Base-by-base conservation (phyloP, 1,139 yeast species). In the Blastobotrys buckinghamii region DNA sequence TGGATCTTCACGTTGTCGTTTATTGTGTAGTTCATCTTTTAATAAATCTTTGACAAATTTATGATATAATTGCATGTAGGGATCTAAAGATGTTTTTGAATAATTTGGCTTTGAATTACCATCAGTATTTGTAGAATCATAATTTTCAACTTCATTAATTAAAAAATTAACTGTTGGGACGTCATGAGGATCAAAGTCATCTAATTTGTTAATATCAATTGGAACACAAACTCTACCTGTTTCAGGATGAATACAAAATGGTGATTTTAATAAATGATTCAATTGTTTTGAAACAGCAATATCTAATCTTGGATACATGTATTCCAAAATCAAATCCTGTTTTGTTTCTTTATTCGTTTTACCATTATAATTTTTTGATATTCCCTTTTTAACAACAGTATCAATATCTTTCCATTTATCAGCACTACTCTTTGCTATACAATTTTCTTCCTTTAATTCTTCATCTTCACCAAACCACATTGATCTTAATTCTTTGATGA, bases 221-320 rank as follows among this genome's bases (percentile, higher is more conserved):
- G 98, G 97, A 7, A 94, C 97, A 78, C 98, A 92, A 4, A 92
- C 86, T 59, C 89, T 59, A n/a, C 97, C 97, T 0, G 99, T 94
- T 6, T 89, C 82, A 1, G 99, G 99, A 64, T 92, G 99, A 44
- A 92, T 82, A 72, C 97, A 92, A 66, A 94, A 92, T n/a, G 99
- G 99, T 1, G 97, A 85, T 64, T 92, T 92, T 60, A 92, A 77
- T 70, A 92, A 82, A 71, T 92, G 99, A 67, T 82, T 87, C 58
- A 90, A 74, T 65, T 86, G 95, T 57, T 84, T 78, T 9, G 98
- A 85, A 39, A 92, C 99, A 65, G 90, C 95, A 48, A 85, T 81
- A 77, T 92, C 99, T 55, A 92, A 73, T 58, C 96, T 77, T 27
- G 99, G 98, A 64, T 90, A 92, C 71, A 89, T 69, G 55, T 85